Base-by-base conservation (phyloP, 1,284 basidiomycete genomes). In the Pseudozyma sp. region DNA sequence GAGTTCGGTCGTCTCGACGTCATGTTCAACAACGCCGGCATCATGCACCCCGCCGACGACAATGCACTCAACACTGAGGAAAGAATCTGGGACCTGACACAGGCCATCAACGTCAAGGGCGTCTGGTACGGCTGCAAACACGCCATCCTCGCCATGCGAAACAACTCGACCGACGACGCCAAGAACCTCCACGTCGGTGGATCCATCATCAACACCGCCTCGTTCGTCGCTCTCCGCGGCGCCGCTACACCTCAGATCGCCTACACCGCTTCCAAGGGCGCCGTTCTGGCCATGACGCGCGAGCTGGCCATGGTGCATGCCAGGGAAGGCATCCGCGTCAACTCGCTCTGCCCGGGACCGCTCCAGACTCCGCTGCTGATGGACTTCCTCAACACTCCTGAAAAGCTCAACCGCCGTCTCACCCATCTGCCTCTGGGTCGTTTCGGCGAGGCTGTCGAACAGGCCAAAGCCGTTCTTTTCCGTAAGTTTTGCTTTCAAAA, bases 121-220 rank as follows among this genome's bases (percentile, higher is more conserved):
- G 96, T 97, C 64, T 97, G 95, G 95, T 98, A 92, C 90, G 95
- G 96, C 47, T 95, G 92, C 88, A 74, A 97, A 86, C 91, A 98
- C 83, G 95, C 94, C 7, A 94, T 98, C 82, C 87, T 91, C 57
- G 96, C 95, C 29, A 98, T 98, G 95, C 90, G 93, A 70, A 87
- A 93, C 45, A 97, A 97, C 86, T 53, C 67, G 0, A 89, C 89
- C 45, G 94, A 97, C 72, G 89, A 89, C 71, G 86, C 88, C 60
- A 94, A 92, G 85, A 92, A 92, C 7, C 88, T 97, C 16, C 90
- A 89, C 78, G 86, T 87, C 19, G 94, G 94, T 57, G 95, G 95
- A 64, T 94, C 92, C 79, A 94, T 98, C 86, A 97, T 98, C 87
- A 98, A 98, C 87, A 96, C 92, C 7, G 94, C 96, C 7, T 94